Conservation (phyloP, 371 early-diverging fungal genomes). For the Basidiobolus heterosporus region DNA sequence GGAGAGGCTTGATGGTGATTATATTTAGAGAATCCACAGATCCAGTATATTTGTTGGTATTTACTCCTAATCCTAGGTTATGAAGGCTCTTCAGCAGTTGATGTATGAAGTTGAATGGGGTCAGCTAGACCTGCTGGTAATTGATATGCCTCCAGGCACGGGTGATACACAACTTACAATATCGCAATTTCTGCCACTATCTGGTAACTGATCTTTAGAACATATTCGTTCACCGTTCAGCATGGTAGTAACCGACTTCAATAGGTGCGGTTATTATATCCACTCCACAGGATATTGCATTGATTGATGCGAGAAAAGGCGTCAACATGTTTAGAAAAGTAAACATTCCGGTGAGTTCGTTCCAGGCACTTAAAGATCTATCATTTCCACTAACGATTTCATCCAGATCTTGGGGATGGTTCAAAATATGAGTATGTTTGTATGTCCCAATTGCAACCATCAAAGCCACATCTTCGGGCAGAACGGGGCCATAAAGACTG, state of each 20-base stretch:
- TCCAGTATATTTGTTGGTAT: conserved; percentile 1
- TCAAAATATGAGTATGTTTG: conserved; percentile 74
- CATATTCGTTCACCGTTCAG: not conserved
- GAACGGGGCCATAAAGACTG: conserved; percentile 39
- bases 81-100: conserved; percentile 82
- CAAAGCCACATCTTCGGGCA: conserved; percentile 65
- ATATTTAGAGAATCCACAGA: not conserved
- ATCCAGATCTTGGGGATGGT: conserved; percentile 69
- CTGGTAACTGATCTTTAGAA: conserved; percentile 20
- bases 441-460: conserved; percentile 69
- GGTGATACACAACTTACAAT: conserved; percentile 79
- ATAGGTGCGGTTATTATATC: conserved; percentile 70
- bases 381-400: not conserved
- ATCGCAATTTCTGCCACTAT: conserved; percentile 56
- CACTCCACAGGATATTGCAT: conserved; percentile 79
- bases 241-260: not conserved
- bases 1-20: conserved; percentile 76
- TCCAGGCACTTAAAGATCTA: not conserved
- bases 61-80: conserved; percentile 24
- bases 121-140: conserved; percentile 55
- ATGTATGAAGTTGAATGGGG: conserved; percentile 74
- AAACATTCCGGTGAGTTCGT: conserved; percentile 49
- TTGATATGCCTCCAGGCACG: conserved; percentile 88
- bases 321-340: conserved; percentile 70
- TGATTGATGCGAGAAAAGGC: conserved; percentile 69